Base-by-base conservation (phyloP, 257 asterid species). In the Dorcoceras hygrometricum region DNA sequence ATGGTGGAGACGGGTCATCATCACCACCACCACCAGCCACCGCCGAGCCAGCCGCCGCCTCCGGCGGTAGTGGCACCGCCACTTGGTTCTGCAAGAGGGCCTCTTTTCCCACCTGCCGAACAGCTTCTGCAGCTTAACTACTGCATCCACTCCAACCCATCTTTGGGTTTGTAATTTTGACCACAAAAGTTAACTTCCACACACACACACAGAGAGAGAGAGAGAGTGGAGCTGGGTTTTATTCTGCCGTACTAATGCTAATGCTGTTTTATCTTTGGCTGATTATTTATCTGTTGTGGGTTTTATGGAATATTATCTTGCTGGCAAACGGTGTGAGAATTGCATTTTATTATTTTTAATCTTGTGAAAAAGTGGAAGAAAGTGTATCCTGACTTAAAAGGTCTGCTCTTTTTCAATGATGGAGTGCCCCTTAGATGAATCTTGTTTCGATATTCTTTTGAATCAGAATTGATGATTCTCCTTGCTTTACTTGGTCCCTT, bases 61-160 rank as follows among this genome's bases (percentile, higher is more conserved):
- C 83, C 89, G 0, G 70, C 77, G 1, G 71, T 56, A 18, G 65
- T 73, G 5, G 74, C 69, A 8, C 82, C 65, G 59, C 98, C 99
- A 63, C 90, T 94, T 14, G 99, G 99, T 74, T 69, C 95, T 31
- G 87, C 99, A 2, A 87, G 83, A 76, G 99, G 99, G 1, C 96
- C 98, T 11, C 18, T 74, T 61, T 89, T 39, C 60, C 91, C 95
- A 20, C 98, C 99, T 4, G 84, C 96, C 0, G 99, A 94, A 50
- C 99, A 94, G 76, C 89, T 94, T 4, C 91, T 77, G 66, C 99
- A 94, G 80, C 99, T 94, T 62, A 81, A 88, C 72, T 94, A 94
- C 80, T 94, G 99, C 88, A 94, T 94, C 86, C 96, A 90, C 71
- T 94, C 99, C 31, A 94, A 94, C 66, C 99, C 99, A 62, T 84